Evolutionary conservation across 306 rosid species (phyloP).

Genomic region (Vicia faba): DNA sequence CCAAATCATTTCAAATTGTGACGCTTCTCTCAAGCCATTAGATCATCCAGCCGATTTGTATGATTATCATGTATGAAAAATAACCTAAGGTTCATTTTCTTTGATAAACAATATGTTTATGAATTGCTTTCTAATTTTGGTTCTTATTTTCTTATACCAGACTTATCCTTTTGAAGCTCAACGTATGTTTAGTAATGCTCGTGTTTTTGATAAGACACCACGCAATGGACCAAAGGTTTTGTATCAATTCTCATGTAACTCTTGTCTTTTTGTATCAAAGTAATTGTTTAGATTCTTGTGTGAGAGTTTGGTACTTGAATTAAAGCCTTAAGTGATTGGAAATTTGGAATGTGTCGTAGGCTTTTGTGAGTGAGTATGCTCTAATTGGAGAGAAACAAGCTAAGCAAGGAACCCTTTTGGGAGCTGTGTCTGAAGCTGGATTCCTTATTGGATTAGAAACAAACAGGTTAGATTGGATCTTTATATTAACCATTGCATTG

Average conservation of each 20-base stretch:
- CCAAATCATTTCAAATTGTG: conserved; percentile 79
- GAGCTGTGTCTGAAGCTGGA: conserved; percentile 80
- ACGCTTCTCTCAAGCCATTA: conserved; percentile 57
- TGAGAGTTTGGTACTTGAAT: not conserved
- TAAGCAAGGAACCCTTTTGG: conserved; percentile 64
- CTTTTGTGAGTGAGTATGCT: conserved; percentile 94
- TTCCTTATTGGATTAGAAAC: conserved; percentile 82
- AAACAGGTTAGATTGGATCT: conserved; percentile 60
- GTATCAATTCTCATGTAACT: not conserved
- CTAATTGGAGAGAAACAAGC: conserved; percentile 54
- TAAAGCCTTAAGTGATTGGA: conserved; percentile 19
- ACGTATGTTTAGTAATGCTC: conserved; percentile 54
- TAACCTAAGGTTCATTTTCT: conserved; percentile 19
- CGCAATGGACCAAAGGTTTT: conserved; percentile 53
- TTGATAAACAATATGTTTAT: not conserved
- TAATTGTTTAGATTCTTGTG: not conserved
- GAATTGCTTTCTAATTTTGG: not conserved
- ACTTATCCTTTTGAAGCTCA: conserved; percentile 48
- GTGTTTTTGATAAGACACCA: conserved; percentile 56
- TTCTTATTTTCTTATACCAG: conserved; percentile 46
- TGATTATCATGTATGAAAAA: conserved; percentile 72
- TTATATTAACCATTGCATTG: not conserved
- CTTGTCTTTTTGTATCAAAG: not conserved
- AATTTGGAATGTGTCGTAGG: conserved; percentile 46
- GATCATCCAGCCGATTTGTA: conserved; percentile 82